phyloP scores from a whole-genome alignment of 441 rosid genomes.

The Sinapis alba region DNA sequence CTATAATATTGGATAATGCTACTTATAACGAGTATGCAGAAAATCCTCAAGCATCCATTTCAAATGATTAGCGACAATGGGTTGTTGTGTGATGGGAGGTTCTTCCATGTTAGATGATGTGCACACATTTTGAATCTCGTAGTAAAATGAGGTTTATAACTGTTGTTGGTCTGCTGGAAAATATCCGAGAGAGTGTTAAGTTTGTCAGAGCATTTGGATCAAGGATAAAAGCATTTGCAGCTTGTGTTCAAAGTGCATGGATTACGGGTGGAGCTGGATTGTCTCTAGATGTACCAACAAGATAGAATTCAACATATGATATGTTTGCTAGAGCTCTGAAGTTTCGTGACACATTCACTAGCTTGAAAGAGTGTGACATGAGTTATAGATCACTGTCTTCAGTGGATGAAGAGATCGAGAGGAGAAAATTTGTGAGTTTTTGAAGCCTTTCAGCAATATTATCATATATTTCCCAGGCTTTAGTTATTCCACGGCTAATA shows the following conservation, averaged over 20 bases:
- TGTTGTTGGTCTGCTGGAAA: not conserved
- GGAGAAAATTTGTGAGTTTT: not conserved
- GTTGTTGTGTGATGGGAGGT: not conserved
- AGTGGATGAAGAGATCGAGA: not conserved
- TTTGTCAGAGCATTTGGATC: not conserved
- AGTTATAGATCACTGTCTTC: not conserved
- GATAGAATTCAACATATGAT: not conserved
- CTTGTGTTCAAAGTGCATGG: not conserved
- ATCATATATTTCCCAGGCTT: not conserved
- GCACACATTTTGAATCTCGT: not conserved
- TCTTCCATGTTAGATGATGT: not conserved
- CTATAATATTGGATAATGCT: not conserved
- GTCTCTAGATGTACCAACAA: not conserved
- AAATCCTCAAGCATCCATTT: not conserved
- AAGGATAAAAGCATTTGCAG: not conserved
- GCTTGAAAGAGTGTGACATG: not conserved
- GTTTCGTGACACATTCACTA: not conserved
- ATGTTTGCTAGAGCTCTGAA: not conserved
- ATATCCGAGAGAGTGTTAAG: not conserved
- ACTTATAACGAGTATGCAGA: not conserved
- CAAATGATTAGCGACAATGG: not conserved
- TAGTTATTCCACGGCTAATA: not conserved
- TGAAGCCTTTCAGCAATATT: not conserved
- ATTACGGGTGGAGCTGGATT: not conserved
- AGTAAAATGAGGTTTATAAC: not conserved